These are phyloP conservation scores for Stephanodiscus minutulus DNA, from an alignment of 108 stramenopile genomes.

Conservation along the genomic window DNA sequence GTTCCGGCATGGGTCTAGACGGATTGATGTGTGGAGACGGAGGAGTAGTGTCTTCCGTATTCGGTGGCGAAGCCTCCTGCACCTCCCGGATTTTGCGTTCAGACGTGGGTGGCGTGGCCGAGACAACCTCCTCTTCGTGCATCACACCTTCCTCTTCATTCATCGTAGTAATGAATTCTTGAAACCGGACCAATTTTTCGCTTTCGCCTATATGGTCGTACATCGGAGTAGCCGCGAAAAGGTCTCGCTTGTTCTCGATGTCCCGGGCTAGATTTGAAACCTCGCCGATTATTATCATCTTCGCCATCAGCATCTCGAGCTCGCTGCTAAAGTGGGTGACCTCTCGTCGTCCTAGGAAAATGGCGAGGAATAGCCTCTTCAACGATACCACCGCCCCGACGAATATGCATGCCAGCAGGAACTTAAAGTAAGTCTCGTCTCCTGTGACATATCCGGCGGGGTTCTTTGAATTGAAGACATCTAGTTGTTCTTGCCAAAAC, in stretches of 20 bases:
- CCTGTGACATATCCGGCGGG: constrained; percentile 31
- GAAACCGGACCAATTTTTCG: constrained; percentile 35
- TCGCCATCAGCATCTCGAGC: constrained; percentile 60
- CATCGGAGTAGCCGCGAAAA: neutral
- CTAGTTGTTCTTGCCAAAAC: constrained; percentile 46
- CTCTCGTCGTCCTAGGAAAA: constrained; percentile 62
- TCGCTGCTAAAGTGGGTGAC: constrained; percentile 55
- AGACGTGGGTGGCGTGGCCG: constrained; percentile 2
- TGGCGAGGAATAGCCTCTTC: constrained; percentile 62
- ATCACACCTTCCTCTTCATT: too few species aligned
- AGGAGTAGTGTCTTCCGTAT: neutral
- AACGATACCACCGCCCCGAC: constrained; percentile 54
- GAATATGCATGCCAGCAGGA: constrained; percentile 28
- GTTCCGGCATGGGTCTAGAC: constrained; percentile 1
- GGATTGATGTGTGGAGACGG: neutral
- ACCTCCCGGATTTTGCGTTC: constrained; percentile 16
- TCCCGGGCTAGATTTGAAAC: constrained; percentile 54
- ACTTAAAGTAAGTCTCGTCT: constrained; percentile 17
- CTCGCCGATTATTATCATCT: constrained; percentile 67
- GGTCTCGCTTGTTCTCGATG: constrained; percentile 27
- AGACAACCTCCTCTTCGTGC: constrained; percentile 16
- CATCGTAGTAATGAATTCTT: too few species aligned
- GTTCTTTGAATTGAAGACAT: constrained; percentile 43
- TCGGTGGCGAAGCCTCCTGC: neutral
- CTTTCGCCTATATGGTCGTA: constrained; percentile 5